These are phyloP conservation scores for Sedum album DNA, from an alignment of 164 flowering plant genomes.

Conservation along the genomic window DNA sequence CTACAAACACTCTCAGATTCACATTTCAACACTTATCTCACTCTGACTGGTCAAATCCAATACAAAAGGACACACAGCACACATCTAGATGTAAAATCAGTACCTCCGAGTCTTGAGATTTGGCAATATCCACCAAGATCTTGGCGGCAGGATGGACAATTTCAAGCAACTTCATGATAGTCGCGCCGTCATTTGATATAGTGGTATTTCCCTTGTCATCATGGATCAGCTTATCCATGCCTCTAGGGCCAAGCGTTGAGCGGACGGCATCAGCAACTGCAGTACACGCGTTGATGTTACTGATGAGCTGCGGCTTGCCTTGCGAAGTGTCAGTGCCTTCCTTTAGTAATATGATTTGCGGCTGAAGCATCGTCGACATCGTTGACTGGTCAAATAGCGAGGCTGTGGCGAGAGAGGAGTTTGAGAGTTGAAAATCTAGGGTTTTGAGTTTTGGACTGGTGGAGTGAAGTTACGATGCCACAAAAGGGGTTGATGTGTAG, in stretches of 20 bases:
- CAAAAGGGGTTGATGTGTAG: background rate
- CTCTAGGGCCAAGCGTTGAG: conserved; percentile 88
- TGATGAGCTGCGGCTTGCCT: conserved; percentile 86
- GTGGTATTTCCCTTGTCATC: conserved; percentile 91
- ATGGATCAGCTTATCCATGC: conserved; percentile 98
- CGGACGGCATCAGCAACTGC: conserved; percentile 76
- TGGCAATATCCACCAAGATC: conserved; percentile 95
- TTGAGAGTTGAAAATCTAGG: background rate
- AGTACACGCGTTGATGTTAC: conserved; percentile 91
- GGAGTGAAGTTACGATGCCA: background rate
- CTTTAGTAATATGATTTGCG: conserved; percentile 85
- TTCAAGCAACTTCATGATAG: conserved; percentile 97
- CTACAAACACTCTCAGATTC: too few species aligned
- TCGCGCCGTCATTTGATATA: conserved; percentile 98
- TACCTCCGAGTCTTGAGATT: too few species aligned
- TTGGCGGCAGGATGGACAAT: conserved; percentile 95
- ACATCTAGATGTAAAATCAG: too few species aligned
- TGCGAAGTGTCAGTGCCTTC: conserved; percentile 99
- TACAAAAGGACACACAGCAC: too few species aligned
- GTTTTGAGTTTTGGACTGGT: background rate
- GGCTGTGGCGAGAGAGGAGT: background rate
- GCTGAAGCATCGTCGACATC: conserved; percentile 41
- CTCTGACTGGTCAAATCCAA: too few species aligned
- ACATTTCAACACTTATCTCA: too few species aligned
- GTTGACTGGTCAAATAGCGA: background rate